These are phyloP conservation scores for Sonneratia alba DNA, from an alignment of 345 rosid species.

Conservation along the genomic window DNA sequence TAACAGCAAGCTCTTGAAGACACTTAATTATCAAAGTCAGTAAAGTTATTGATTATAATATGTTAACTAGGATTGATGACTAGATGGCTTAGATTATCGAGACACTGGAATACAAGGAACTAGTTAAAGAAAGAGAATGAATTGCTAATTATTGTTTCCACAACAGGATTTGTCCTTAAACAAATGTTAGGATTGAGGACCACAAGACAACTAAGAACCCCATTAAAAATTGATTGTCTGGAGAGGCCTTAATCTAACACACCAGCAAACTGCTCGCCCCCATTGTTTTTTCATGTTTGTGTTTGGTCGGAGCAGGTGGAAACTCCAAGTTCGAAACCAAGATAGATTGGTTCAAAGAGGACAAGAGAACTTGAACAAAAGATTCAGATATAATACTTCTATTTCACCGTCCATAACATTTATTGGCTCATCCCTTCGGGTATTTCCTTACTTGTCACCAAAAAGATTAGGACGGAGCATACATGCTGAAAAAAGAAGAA, in stretches of 20 bases:
- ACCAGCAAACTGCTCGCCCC: not conserved
- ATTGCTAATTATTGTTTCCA: not conserved
- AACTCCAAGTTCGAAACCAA: not conserved
- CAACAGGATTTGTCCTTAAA: not conserved
- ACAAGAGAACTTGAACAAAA: not conserved
- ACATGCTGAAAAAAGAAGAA: too few species aligned
- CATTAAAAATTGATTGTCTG: not conserved
- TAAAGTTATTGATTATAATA: not conserved
- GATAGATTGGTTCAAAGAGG: not conserved
- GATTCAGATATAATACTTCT: not conserved
- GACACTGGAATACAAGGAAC: not conserved
- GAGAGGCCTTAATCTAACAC: not conserved
- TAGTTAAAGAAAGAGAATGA: not conserved
- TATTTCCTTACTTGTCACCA: not conserved
- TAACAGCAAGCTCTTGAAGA: not conserved
- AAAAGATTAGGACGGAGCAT: not conserved
- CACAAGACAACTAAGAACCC: conserved; percentile 2
- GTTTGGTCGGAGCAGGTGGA: not conserved
- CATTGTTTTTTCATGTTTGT: not conserved
- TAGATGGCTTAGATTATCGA: not conserved
- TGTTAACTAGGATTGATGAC: not conserved
- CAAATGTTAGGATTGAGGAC: not conserved
- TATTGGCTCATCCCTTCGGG: not conserved
- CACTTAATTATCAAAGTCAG: not conserved
- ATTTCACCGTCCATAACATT: not conserved